These are phyloP conservation scores for Aspergillus tubingensis DNA, from an alignment of 2,329 filamentous ascomycete species.

Conservation along the genomic window DNA sequence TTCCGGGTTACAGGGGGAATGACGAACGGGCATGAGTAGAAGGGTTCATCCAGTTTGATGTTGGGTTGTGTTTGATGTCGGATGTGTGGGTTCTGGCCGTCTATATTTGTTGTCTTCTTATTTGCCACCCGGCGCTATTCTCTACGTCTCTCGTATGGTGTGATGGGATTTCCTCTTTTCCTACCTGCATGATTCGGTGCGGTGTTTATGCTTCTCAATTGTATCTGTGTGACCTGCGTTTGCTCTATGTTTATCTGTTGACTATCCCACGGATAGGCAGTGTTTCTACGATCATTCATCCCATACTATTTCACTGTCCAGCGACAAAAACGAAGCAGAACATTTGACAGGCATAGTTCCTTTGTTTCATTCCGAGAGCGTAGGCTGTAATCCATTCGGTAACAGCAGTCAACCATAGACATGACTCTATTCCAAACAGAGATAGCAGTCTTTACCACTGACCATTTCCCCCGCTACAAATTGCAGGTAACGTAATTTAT, in stretches of 20 bases:
- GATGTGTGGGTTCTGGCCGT: not conserved
- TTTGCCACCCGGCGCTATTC: not conserved
- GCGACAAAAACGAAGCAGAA: not conserved
- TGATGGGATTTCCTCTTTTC: slow-evolving; percentile 4
- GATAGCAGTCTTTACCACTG: too few relatives aligned
- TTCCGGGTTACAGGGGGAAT: slow-evolving; percentile 3
- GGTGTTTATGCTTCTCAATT: not conserved
- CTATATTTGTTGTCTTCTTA: not conserved
- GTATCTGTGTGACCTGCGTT: not conserved
- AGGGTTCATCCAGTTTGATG: not conserved
- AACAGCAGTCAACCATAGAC: too few relatives aligned
- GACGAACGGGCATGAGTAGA: slow-evolving; percentile 8
- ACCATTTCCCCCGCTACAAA: too few relatives aligned
- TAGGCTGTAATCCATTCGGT: too few relatives aligned
- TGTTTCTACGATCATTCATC: not conserved
- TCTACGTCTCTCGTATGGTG: not conserved
- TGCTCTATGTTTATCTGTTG: slow-evolving; percentile 3
- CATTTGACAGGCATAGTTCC: not conserved
- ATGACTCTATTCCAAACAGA: too few relatives aligned
- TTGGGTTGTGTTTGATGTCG: not conserved
- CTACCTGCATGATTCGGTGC: slow-evolving; percentile 15
- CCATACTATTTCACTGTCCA: not conserved
- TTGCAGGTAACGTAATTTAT: too few relatives aligned
- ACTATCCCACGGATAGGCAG: not conserved
- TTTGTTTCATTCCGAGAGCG: too few relatives aligned